Percentiles rank a stretch among this genome's conserved stretches.
Evolutionary conservation across 768 basidiomycete species (phyloP).

Genomic region (Mycena amicta): DNA sequence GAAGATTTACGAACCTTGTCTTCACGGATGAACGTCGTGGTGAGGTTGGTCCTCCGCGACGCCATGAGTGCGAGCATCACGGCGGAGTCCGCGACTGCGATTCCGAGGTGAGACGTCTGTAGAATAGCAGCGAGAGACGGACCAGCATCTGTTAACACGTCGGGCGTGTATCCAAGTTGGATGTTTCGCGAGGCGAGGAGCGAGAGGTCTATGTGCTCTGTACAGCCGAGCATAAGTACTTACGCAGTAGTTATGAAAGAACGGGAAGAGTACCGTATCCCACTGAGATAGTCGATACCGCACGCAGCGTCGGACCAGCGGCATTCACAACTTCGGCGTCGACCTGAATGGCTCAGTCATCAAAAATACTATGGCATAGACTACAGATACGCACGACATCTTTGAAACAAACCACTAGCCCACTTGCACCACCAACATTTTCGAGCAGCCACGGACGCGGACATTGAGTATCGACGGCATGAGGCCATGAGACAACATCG

Average conservation of each 20-base stretch:
- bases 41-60: conserved; percentile 42
- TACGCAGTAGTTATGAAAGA: not conserved
- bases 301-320: conserved; percentile 73
- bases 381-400: conserved; percentile 58
- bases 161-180: conserved; percentile 88
- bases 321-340: conserved; percentile 72
- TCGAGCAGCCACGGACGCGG: conserved; percentile 69
- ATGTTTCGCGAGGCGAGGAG: conserved; percentile 63
- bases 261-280: conserved; percentile 63
- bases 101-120: too few species aligned
- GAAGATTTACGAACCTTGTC: too few species aligned
- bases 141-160: conserved; percentile 92
- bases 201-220: conserved; percentile 80
- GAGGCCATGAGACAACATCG: not conserved
- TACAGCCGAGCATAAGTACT: too few species aligned
- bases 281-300: conserved; percentile 93
- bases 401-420: conserved; percentile 65
- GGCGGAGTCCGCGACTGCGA: conserved; percentile 82
- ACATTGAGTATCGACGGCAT: conserved; percentile 43
- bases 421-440: conserved; percentile 65
- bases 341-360: conserved; percentile 49
- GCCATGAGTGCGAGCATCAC: conserved; percentile 96
- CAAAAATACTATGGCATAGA: not conserved
- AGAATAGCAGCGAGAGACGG: conserved; percentile 4
- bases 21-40: not conserved